phyloP scores from a whole-genome alignment of 176 grass and related monocot genomes.

The Rhynchospora breviuscula region DNA sequence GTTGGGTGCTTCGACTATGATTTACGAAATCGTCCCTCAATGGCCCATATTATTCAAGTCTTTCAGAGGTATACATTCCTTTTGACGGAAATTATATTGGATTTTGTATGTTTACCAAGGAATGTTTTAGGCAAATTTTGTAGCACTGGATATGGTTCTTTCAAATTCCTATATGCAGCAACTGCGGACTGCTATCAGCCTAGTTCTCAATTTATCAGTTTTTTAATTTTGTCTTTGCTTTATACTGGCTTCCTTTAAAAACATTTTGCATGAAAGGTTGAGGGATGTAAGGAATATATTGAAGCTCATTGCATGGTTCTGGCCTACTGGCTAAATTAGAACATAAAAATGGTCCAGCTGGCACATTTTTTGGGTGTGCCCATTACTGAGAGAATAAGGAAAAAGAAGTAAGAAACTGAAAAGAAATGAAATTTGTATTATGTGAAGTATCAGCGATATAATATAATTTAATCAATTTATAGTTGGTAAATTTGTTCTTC shows the following conservation, averaged over 20 bases:
- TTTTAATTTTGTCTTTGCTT: not conserved
- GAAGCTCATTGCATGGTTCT: not conserved
- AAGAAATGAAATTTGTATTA: not conserved
- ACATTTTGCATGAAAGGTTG: not conserved
- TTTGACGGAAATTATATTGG: not conserved
- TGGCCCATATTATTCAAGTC: constrained; percentile 66
- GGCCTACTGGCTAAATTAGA: too few relatives aligned
- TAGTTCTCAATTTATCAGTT: not conserved
- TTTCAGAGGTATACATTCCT: constrained; percentile 60
- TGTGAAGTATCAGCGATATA: not conserved
- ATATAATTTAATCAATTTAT: not conserved
- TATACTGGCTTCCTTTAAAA: not conserved
- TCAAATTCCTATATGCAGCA: not conserved
- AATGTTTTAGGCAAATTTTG: constrained; percentile 2
- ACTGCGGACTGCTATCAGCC: not conserved
- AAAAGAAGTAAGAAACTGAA: not conserved
- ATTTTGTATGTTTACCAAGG: constrained; percentile 14
- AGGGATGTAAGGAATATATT: not conserved
- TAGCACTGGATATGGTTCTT: constrained; percentile 1
- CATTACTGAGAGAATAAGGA: not conserved
- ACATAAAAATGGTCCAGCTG: not conserved
- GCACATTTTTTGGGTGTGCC: not conserved
- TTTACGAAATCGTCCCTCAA: constrained; percentile 62
- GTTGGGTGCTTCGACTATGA: constrained; percentile 81
- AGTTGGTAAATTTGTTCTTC: not conserved